Percentiles rank a stretch among this genome's conserved stretches.
Evolutionary conservation across 2,329 filamentous ascomycete species (phyloP).

Genomic region (Lachnum nothofagi): DNA sequence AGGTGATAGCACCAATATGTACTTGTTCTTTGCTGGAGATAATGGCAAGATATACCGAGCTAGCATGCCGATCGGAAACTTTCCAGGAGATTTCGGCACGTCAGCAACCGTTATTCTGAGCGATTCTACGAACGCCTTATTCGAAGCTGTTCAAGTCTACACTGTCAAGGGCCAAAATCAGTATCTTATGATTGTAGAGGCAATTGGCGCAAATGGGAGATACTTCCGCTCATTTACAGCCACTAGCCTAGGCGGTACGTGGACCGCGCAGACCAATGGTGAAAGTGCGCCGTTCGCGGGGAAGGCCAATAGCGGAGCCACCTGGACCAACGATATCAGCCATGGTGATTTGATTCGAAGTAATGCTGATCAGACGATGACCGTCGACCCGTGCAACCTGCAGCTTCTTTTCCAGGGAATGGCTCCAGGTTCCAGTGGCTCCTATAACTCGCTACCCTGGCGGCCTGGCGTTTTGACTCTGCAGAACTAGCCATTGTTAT

Average conservation of each 20-base stretch:
- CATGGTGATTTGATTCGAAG: constrained; percentile 57
- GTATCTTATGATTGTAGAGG: constrained; percentile 66
- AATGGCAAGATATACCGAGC: constrained; percentile 62
- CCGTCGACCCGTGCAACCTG: constrained; percentile 59
- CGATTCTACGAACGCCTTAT: constrained; percentile 52
- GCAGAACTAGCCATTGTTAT: constrained; percentile 9
- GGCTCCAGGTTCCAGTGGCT: constrained; percentile 36
- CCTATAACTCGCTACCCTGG: constrained; percentile 52
- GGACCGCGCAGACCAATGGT: constrained; percentile 52
- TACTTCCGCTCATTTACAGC: constrained; percentile 66
- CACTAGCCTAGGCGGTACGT: constrained; percentile 48
- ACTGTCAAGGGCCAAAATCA: constrained; percentile 47
- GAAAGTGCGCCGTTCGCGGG: constrained; percentile 61
- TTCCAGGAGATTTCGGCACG: constrained; percentile 56
- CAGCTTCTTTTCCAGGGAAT: constrained; percentile 60
- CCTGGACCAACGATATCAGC: constrained; percentile 63
- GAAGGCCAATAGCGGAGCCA: constrained; percentile 58
- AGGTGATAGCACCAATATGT: constrained; percentile 56
- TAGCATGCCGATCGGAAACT: constrained; percentile 57
- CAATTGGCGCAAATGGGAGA: constrained; percentile 51
- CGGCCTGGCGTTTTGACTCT: constrained; percentile 51
- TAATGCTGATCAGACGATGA: constrained; percentile 57
- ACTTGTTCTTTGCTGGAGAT: constrained; percentile 63
- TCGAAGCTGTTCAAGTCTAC: constrained; percentile 65
- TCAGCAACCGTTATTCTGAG: constrained; percentile 45